Evolutionary conservation across 345 rosid genomes (phyloP).

Genomic region (Eutrema heterophyllum): DNA sequence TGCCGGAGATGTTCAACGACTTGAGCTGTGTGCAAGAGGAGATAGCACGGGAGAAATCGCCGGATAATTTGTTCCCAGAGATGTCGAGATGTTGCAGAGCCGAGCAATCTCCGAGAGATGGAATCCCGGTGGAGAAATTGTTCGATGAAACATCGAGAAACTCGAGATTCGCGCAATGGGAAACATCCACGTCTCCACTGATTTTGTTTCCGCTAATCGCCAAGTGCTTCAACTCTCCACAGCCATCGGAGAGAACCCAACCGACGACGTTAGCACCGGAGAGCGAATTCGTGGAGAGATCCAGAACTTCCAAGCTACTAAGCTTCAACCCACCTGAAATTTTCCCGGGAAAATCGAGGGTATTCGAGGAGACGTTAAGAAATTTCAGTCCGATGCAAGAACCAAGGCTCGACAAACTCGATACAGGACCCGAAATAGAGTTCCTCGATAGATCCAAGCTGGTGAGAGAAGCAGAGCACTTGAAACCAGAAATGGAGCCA

Average conservation of each 20-base stretch:
- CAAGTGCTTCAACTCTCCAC: slow-evolving; percentile 46
- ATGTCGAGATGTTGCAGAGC: slow-evolving; percentile 65
- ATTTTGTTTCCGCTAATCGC: slow-evolving; percentile 62
- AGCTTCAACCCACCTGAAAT: slow-evolving; percentile 47
- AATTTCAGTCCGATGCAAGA: slow-evolving; percentile 52
- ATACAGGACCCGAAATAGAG: slow-evolving; percentile 53
- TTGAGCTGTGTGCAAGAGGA: slow-evolving; percentile 50
- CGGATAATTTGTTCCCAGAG: slow-evolving; percentile 61
- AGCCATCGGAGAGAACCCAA: slow-evolving; percentile 56
- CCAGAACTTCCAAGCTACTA: slow-evolving; percentile 50
- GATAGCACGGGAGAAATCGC: slow-evolving; percentile 57
- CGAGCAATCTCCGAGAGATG: slow-evolving; percentile 64
- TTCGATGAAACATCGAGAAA: slow-evolving; percentile 68
- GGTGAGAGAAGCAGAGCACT: slow-evolving; percentile 57
- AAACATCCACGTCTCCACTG: slow-evolving; percentile 62
- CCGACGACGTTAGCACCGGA: slow-evolving; percentile 45
- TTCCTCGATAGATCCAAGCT: slow-evolving; percentile 75
- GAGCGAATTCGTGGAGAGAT: slow-evolving; percentile 66
- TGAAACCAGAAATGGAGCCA: slow-evolving; percentile 59
- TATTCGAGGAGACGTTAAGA: slow-evolving; percentile 61
- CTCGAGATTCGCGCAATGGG: slow-evolving; percentile 52
- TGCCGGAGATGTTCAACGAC: slow-evolving; percentile 63
- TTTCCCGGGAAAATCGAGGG: slow-evolving; percentile 40
- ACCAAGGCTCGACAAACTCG: slow-evolving; percentile 41
- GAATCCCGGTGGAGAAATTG: slow-evolving; percentile 54